phyloP scores from a whole-genome alignment of 345 rosid genomes.

The Camelina neglecta region DNA sequence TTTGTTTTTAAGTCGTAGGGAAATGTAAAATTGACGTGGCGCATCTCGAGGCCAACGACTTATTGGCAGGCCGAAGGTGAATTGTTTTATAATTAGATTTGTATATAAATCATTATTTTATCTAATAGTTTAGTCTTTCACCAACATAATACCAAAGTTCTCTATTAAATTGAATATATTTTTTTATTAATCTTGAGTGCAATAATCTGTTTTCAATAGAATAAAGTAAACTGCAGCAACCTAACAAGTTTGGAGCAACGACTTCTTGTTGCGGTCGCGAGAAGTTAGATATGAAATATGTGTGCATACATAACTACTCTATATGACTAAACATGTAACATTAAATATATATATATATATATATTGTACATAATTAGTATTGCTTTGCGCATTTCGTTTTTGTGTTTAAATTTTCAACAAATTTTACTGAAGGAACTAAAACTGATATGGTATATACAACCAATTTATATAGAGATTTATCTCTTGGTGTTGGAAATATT shows the following conservation, averaged over 20 bases:
- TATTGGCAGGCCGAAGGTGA: constrained; percentile 39
- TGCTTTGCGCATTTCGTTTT: not conserved
- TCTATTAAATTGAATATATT: not conserved
- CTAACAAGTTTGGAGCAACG: constrained; percentile 45
- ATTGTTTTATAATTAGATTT: constrained; percentile 32
- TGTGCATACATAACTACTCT: constrained; percentile 7
- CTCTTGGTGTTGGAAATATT: too few species aligned
- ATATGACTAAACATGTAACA: not conserved
- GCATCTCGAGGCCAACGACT: constrained; percentile 46
- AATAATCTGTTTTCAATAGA: not conserved
- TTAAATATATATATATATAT: too few species aligned
- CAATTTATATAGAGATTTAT: too few species aligned
- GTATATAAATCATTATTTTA: not conserved
- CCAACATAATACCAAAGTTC: not conserved
- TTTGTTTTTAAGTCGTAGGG: constrained; percentile 23
- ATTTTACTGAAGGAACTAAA: not conserved
- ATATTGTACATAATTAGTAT: not conserved
- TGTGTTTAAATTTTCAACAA: not conserved
- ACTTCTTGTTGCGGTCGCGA: constrained; percentile 45
- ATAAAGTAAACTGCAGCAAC: constrained; percentile 35
- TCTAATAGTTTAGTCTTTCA: constrained; percentile 19
- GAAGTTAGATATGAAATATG: constrained; percentile 32
- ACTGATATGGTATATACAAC: too few species aligned
- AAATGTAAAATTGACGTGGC: constrained; percentile 43
- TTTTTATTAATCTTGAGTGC: constrained; percentile 10